Conservation (phyloP, 2,329 filamentous ascomycete genomes). For the Epichloe gansuensis region DNA sequence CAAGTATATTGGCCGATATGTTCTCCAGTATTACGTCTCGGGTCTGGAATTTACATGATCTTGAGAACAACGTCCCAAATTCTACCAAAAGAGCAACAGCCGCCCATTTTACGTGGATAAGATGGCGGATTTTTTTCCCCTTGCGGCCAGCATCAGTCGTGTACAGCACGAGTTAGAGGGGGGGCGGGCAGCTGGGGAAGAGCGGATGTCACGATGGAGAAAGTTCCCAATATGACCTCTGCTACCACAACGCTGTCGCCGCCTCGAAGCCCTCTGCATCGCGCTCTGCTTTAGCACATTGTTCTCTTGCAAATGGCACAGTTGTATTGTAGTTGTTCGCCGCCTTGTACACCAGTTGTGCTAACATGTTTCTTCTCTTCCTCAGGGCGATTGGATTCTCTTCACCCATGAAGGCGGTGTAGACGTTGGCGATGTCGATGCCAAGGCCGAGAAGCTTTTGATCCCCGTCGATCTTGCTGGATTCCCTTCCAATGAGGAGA, state of each 20-base stretch:
- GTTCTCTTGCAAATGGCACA: background rate
- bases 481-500: constrained; percentile 93
- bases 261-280: background rate
- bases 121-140: background rate
- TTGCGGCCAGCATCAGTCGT: constrained; percentile 2
- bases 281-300: background rate
- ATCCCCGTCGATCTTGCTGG: constrained; percentile 90
- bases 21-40: background rate
- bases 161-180: constrained; percentile 5
- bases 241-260: background rate
- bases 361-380: constrained; percentile 13
- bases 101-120: constrained; percentile 8
- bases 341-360: background rate
- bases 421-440: constrained; percentile 97
- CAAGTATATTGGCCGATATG: background rate
- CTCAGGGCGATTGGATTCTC: constrained; percentile 95
- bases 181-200: constrained; percentile 16
- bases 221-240: constrained; percentile 6
- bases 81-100: background rate
- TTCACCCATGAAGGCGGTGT: constrained; percentile 99
- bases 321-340: background rate
- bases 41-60: no score
- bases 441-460: constrained; percentile 96
- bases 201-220: constrained; percentile 26
- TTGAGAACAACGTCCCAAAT: no score